Evolutionary conservation across 306 rosid genomes (phyloP), one percentile per base, ranked within the genome.

Genomic region (Argentina anserina): DNA sequence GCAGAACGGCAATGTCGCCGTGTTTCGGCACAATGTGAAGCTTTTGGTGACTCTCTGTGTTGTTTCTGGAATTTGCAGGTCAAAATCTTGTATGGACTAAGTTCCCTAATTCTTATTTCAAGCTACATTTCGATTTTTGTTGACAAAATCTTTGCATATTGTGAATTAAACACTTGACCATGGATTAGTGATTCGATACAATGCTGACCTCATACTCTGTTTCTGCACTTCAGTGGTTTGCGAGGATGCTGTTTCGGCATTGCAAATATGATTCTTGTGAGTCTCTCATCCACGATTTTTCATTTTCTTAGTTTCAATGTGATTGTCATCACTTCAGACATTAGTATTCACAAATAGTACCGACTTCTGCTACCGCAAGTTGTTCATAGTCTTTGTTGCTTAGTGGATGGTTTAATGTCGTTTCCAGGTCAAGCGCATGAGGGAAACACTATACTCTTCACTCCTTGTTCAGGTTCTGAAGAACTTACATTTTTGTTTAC

Each of bases 31-130:
- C 78, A 94, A 94, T 77, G 97, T 94, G 81, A 86, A 77, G 43
- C 72, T 91, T 52, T 79, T 94, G 91, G 82, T 89, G 85, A 66
- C 84, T 50, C 55, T 94, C 41, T 94, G 97, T 79, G 37, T 85
- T 58, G 81, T 75, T 69, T 88, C 98, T 17, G 98, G 97, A 91
- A 88, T 94, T 81, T 91, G 92, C 98, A 91, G 98, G 98, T 94
- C 92, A 86, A 89, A 85, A 89, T 91, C 97, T 94, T 91, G 98
- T 91, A 94, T 89, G 97, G 92, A 84, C 92, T 47, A 74, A 77
- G 83, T 73, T 80, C 90, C 86, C 90, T 83, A 81, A 81, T 81
- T 77, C 81, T 65, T 59, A 17, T 12, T 66, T 10, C 31, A 31
- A 40, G 67, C 47, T 67, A 28, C 60, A 28, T 55, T 55, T 26